Base-by-base conservation (phyloP, 1,284 basidiomycete genomes). In the Tilletia indica region DNA sequence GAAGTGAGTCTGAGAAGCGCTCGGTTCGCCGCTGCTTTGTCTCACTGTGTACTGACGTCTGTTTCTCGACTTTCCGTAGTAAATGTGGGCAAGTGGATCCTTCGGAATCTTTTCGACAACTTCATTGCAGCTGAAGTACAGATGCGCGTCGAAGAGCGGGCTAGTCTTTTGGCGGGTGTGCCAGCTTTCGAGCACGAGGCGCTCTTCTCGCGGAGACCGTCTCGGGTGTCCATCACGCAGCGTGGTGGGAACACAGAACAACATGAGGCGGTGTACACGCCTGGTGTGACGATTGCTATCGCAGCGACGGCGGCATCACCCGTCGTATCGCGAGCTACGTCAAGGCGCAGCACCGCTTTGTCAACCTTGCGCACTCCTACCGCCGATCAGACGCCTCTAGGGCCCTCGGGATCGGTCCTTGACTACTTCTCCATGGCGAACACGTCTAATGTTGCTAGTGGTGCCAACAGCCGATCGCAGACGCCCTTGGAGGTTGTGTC, bases 101-200 rank as follows among this genome's bases (percentile, higher is more conserved):
- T 84, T 34, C 81, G 80, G 36, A 82, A 80, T 34, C 75, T 85
- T 11, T 84, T 85, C 68, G 75, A 78, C 72, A 73, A 74, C n/a
- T 75, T 79, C 72, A 77, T 71, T 25, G 68, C 77, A 2, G 78
- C 78, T 1, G 84, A 85, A 69, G 70, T 68, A 16, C 21, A 61
- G 4, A 61, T 36, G 21, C 58, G 58, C 5, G 58, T 61, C 5
- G 19, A 36, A 14, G n/a, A 61, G 34, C 1, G 36, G 34, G 8
- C 58, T 2, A 36, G 14, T 14, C 58, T 61, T 19, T 19, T 61
- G 8, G 36, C 25, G 34, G 58, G 58, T 19, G 58, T 61, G 58
- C 58, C 58, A 9, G 58, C 58, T 61, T 61, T 61, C 34, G 58
- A 61, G 25, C 8, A 61, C 34, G 58, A 61, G 21, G 25, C 58